phyloP scores from a whole-genome alignment of 2,329 filamentous ascomycete genomes.

The Scedosporium boydii region DNA sequence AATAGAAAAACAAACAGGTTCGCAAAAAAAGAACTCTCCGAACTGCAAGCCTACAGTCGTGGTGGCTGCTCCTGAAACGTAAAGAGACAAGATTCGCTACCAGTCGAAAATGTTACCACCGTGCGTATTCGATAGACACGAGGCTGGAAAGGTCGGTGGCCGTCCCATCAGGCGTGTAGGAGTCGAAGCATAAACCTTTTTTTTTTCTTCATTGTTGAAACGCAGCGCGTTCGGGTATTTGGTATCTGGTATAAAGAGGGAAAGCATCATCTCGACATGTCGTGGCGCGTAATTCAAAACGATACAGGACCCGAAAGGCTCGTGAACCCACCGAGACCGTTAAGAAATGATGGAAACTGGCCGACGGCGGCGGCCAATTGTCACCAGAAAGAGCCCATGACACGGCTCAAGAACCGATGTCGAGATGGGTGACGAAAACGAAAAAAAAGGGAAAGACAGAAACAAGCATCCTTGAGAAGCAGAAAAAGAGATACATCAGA shows the following conservation, averaged over 20 bases:
- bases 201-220: not conserved
- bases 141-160: not conserved
- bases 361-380: not conserved
- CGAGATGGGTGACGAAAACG: not conserved
- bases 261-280: not conserved
- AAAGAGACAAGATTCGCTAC: not conserved
- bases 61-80: not conserved
- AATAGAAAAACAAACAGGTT: not conserved
- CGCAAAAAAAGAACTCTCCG: not conserved
- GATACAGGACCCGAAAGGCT: not conserved
- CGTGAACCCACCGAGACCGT: not conserved
- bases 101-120: not conserved
- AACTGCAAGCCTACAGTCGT: not conserved
- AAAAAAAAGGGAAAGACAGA: not conserved
- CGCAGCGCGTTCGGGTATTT: not conserved
- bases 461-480: slow-evolving; percentile 8
- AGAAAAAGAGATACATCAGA: slow-evolving; percentile 9
- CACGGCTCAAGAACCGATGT: not conserved
- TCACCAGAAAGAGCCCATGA: not conserved
- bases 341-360: not conserved
- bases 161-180: not conserved
- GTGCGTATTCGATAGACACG: not conserved
- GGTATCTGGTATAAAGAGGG: not conserved
- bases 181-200: not conserved
- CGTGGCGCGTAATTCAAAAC: slow-evolving; percentile 1